These are phyloP conservation scores for Clohesyomyces aquaticus DNA, from an alignment of 495 filamentous ascomycete genomes.

Conservation along the genomic window DNA sequence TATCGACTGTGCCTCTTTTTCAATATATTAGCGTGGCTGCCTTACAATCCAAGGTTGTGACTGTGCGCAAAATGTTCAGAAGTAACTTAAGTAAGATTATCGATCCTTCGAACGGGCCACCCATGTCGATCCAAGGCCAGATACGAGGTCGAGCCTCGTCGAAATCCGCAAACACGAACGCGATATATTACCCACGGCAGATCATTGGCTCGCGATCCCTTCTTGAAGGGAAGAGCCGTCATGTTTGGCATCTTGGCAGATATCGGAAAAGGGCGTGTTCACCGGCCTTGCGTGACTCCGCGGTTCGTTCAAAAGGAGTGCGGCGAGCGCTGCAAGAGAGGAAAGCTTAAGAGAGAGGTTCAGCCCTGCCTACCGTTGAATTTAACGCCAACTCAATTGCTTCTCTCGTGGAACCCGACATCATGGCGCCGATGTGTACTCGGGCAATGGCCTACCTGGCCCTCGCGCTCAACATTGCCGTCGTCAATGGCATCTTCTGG, in stretches of 20 bases:
- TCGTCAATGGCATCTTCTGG: constrained; percentile 6
- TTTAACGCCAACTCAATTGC: too few species aligned
- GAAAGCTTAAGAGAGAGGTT: too few species aligned
- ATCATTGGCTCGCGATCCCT: not conserved
- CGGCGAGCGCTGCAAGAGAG: too few species aligned
- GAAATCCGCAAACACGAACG: not conserved
- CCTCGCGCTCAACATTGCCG: not conserved
- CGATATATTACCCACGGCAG: not conserved
- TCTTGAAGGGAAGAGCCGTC: not conserved
- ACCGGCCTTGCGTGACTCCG: not conserved
- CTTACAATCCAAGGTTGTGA: not conserved
- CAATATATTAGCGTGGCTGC: not conserved
- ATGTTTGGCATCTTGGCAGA: not conserved
- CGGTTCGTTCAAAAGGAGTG: too few species aligned
- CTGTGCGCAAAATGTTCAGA: too few species aligned
- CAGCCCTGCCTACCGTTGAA: too few species aligned
- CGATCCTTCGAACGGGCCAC: not conserved
- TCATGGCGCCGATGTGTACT: not conserved
- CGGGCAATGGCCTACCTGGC: not conserved
- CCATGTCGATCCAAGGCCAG: not conserved
- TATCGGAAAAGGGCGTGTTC: not conserved
- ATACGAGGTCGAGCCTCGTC: not conserved
- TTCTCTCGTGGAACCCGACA: not conserved
- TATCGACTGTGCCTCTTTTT: not conserved
- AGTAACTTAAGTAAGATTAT: not conserved